Evolutionary conservation across 2,329 filamentous ascomycete species (phyloP).

Genomic region (Parastagonospora avenae): DNA sequence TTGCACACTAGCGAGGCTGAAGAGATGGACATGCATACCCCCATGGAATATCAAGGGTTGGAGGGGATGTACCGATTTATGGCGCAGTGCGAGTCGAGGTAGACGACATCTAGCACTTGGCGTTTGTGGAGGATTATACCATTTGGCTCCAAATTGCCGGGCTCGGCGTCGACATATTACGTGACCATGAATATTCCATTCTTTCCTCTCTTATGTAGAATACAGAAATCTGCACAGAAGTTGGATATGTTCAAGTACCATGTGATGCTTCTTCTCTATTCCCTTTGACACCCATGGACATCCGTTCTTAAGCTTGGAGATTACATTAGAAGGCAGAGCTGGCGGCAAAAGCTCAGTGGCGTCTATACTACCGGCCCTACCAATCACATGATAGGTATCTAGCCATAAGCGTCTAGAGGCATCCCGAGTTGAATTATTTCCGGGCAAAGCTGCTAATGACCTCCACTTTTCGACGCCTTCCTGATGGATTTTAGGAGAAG

Average conservation of each 20-base stretch:
- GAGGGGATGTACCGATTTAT: constrained; percentile 71
- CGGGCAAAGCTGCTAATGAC: constrained; percentile 3
- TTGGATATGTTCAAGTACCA: neutral
- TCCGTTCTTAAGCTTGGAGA: too few species aligned
- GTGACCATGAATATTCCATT: constrained; percentile 9
- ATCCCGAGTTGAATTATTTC: constrained; percentile 16
- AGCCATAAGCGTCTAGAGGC: neutral
- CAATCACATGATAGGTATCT: neutral
- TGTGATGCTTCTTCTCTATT: too few species aligned
- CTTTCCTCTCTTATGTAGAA: constrained; percentile 28
- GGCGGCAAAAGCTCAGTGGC: neutral
- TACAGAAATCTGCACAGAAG: constrained; percentile 1
- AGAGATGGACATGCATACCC: constrained; percentile 41
- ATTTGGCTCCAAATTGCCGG: constrained; percentile 35
- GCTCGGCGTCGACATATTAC: constrained; percentile 11
- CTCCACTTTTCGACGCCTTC: constrained; percentile 12
- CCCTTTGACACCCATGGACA: neutral
- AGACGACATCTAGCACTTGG: constrained; percentile 5
- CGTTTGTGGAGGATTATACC: constrained; percentile 24
- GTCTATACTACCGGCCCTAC: neutral
- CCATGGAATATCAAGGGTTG: constrained; percentile 65
- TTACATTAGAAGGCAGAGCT: neutral
- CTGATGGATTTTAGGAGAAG: neutral
- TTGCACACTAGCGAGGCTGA: constrained; percentile 61
- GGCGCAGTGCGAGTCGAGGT: constrained; percentile 62